phyloP scores from a whole-genome alignment of 305 asterid species.

The Withania somnifera region DNA sequence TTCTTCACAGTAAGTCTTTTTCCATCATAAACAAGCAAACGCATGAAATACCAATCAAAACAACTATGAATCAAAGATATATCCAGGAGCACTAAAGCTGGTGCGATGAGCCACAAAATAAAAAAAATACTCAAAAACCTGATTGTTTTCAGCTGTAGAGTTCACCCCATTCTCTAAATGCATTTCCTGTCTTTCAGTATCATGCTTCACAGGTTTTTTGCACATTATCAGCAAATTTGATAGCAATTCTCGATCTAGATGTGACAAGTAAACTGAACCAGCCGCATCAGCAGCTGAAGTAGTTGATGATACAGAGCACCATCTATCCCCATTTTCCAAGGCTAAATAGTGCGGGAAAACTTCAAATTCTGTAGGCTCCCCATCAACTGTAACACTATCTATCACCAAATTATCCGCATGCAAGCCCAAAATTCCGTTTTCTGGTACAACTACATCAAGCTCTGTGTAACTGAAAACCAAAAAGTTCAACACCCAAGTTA shows the following conservation, averaged over 20 bases:
- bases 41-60: not conserved
- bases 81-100: not conserved
- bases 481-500: not conserved
- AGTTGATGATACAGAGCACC: conserved; percentile 93
- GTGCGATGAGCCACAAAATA: conserved; percentile 3
- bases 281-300: conserved; percentile 99
- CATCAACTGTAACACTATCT: conserved; percentile 86
- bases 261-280: conserved; percentile 85
- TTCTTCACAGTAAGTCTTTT: not conserved
- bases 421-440: conserved; percentile 89
- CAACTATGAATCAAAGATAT: not conserved
- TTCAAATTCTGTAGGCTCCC: conserved; percentile 84
- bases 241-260: conserved; percentile 77
- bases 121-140: conserved; percentile 38
- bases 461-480: conserved; percentile 68
- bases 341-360: conserved; percentile 85
- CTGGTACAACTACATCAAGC: conserved; percentile 78
- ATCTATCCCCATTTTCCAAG: conserved; percentile 81
- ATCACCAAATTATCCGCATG: conserved; percentile 96
- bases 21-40: not conserved
- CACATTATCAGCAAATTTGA: conserved; percentile 98
- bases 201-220: conserved; percentile 44
- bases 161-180: conserved; percentile 44
- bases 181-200: conserved; percentile 17
- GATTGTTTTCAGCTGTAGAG: conserved; percentile 38